Conservation (phyloP, 139 green algal genomes). For the Bryopsis sp. region DNA sequence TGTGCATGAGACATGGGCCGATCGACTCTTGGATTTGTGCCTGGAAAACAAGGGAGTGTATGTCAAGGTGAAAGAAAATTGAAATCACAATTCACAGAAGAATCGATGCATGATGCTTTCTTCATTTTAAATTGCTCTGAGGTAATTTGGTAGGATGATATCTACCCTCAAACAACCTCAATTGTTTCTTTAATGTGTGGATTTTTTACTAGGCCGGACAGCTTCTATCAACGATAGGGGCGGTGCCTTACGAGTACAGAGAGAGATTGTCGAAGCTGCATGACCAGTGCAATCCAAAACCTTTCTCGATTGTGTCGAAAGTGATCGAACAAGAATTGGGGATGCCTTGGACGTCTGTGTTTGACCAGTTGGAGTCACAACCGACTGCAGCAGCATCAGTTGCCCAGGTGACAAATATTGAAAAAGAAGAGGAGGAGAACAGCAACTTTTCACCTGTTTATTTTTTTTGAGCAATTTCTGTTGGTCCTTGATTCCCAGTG, state of each 20-base stretch:
- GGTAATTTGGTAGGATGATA: no score
- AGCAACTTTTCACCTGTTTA: no score
- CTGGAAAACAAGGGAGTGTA: slow-evolving; percentile 4
- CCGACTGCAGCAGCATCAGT: slow-evolving; percentile 10
- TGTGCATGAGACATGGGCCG: neutral
- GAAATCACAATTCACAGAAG: neutral
- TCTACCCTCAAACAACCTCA: no score
- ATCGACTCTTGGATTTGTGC: neutral
- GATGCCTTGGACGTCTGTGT: neutral
- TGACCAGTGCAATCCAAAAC: slow-evolving; percentile 6
- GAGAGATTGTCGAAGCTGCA: neutral
- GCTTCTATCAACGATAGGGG: slow-evolving; percentile 9
- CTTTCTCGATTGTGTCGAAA: neutral
- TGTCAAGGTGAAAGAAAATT: slow-evolving; percentile 3
- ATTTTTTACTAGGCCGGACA: neutral
- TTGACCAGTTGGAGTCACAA: neutral
- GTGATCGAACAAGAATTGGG: neutral
- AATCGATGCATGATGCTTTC: no score
- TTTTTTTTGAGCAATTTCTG: no score
- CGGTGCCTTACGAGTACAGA: neutral
- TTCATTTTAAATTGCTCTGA: no score
- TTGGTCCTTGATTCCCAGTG: neutral
- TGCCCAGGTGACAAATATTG: no score
- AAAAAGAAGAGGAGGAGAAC: no score
- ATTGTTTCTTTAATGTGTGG: no score